Conservation (phyloP, 192 early-diverging fungal genomes). For the Chytriomyces hyalinus region DNA sequence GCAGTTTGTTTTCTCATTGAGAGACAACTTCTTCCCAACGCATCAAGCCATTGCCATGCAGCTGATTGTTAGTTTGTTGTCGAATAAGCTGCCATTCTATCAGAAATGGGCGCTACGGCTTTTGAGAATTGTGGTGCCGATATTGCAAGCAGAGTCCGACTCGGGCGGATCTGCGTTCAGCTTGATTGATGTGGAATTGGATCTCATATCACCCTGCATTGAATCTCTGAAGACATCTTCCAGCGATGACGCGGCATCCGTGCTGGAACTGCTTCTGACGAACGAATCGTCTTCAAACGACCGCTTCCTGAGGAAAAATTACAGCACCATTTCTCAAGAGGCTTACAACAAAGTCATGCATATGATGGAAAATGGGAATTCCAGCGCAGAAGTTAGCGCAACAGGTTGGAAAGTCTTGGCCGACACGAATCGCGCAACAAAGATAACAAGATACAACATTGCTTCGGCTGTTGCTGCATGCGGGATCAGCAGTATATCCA, state of each 20-base stretch:
- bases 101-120: conserved; percentile 66
- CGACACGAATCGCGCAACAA: conserved; percentile 31
- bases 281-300: conserved; percentile 26
- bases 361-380: conserved; percentile 15
- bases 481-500: conserved; percentile 33
- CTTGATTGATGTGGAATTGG: conserved; percentile 58
- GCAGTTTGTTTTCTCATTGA: conserved; percentile 64
- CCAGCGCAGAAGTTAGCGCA: conserved; percentile 12
- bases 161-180: background rate
- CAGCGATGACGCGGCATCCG: conserved; percentile 70
- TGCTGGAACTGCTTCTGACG: conserved; percentile 67
- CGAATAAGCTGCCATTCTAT: conserved; percentile 67
- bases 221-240: conserved; percentile 67
- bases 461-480: conserved; percentile 46
- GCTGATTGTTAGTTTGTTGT: conserved; percentile 65
- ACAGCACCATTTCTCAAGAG: conserved; percentile 39
- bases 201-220: conserved; percentile 72
- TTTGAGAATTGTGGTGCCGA: conserved; percentile 71
- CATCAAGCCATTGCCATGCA: conserved; percentile 64
- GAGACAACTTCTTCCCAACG: conserved; percentile 67
- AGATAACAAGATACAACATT: conserved; percentile 49
- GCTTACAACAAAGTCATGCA: conserved; percentile 18
- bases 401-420: conserved; percentile 42
- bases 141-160: conserved; percentile 47
- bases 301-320: conserved; percentile 22